Percentiles rank a stretch among this genome's conserved stretches.
Evolutionary conservation across 2,329 filamentous ascomycete species (phyloP).

Genomic region (Apiospora pterosperma): DNA sequence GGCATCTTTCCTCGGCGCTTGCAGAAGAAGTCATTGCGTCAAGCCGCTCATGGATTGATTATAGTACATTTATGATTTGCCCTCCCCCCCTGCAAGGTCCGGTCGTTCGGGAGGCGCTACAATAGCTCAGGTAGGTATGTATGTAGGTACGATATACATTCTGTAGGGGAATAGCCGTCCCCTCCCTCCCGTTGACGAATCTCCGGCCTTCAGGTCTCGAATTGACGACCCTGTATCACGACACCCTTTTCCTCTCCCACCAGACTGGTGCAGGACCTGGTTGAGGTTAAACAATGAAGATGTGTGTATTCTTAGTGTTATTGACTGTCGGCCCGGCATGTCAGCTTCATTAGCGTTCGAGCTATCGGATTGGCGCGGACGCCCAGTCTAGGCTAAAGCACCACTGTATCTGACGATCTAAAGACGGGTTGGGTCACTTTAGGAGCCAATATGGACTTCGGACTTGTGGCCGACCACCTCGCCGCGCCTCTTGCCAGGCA

Average conservation of each 20-base stretch:
- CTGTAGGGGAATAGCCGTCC: not conserved
- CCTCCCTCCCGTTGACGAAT: not conserved
- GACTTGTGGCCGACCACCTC: too few relatives aligned
- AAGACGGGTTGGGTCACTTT: too few relatives aligned
- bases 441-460: not conserved
- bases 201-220: not conserved
- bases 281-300: not conserved
- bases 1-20: not conserved
- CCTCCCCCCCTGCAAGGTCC: not conserved
- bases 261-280: not conserved
- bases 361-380: not conserved
- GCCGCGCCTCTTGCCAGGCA: not conserved
- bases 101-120: not conserved
- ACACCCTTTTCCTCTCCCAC: not conserved
- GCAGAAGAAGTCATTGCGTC: not conserved
- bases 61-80: not conserved
- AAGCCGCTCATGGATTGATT: not conserved
- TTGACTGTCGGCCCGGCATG: not conserved
- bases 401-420: not conserved
- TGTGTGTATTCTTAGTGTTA: not conserved
- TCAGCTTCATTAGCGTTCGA: not conserved
- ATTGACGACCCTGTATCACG: not conserved
- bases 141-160: not conserved
- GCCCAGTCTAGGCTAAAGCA: not conserved
- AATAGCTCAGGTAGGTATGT: not conserved